Evolutionary conservation across 768 basidiomycete species (phyloP).

Genomic region (Lactarius evosmus): DNA sequence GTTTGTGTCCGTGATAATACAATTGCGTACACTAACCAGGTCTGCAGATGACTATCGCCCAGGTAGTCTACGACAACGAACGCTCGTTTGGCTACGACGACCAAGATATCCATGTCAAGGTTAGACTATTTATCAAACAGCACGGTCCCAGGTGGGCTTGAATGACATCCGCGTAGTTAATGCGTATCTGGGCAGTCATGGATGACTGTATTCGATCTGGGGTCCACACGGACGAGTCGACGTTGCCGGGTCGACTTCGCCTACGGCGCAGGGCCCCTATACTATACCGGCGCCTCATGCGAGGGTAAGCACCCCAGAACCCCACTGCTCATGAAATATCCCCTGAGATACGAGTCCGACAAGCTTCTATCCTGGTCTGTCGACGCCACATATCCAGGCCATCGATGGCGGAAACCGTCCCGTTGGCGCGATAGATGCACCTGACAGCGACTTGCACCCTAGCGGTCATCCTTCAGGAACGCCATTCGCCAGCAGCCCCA

Average conservation of each 20-base stretch:
- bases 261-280: slow-evolving; percentile 82
- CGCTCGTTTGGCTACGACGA: slow-evolving; percentile 73
- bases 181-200: slow-evolving; percentile 89
- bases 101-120: slow-evolving; percentile 72
- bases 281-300: slow-evolving; percentile 87
- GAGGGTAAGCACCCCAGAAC: slow-evolving; percentile 53
- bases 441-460: slow-evolving; percentile 28
- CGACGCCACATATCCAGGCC: slow-evolving; percentile 37
- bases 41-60: slow-evolving; percentile 83
- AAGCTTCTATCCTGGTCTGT: slow-evolving; percentile 54
- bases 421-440: slow-evolving; percentile 28
- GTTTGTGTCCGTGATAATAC: neutral
- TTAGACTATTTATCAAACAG: slow-evolving; percentile 33
- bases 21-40: slow-evolving; percentile 6
- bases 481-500: neutral
- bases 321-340: slow-evolving; percentile 4
- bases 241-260: slow-evolving; percentile 82
- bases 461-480: slow-evolving; percentile 22
- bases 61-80: slow-evolving; percentile 93
- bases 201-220: slow-evolving; percentile 86
- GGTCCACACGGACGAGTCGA: slow-evolving; percentile 72
- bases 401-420: slow-evolving; percentile 35
- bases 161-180: slow-evolving; percentile 39
- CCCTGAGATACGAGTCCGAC: slow-evolving; percentile 6
- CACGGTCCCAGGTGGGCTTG: neutral